Conservation (phyloP, 1,284 basidiomycete species). For the Apiotrichum sp. region DNA sequence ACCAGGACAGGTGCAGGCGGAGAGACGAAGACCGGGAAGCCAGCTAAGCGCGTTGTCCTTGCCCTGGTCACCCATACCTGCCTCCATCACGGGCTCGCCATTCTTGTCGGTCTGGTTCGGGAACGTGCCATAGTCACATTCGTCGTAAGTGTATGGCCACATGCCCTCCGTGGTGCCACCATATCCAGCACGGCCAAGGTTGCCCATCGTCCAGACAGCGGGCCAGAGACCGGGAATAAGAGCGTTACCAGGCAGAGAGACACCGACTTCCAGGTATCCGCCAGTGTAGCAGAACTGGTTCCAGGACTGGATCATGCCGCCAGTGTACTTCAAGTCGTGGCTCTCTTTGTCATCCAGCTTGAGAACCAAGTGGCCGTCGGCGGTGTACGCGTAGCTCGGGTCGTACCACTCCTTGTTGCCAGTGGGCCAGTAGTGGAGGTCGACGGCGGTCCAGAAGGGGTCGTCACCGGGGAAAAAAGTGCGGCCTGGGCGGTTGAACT, state of each 20-base stretch:
- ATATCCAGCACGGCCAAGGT: constrained; percentile 58
- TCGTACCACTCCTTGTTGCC: constrained; percentile 55
- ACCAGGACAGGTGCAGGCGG: constrained; percentile 51
- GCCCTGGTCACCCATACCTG: constrained; percentile 34
- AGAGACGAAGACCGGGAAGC: constrained; percentile 53
- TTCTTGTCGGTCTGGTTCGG: constrained; percentile 49
- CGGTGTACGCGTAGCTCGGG: constrained; percentile 72
- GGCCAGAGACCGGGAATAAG: constrained; percentile 60
- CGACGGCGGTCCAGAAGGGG: constrained; percentile 50
- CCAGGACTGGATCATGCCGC: constrained; percentile 59
- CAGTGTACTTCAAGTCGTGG: constrained; percentile 71
- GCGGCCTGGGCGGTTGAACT: constrained; percentile 66
- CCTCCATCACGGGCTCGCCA: constrained; percentile 17
- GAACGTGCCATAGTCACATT: constrained; percentile 77
- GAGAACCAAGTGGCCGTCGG: constrained; percentile 73
- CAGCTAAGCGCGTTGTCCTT: constrained; percentile 30
- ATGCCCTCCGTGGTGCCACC: constrained; percentile 49
- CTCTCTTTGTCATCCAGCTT: constrained; percentile 61
- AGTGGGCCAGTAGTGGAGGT: constrained; percentile 53
- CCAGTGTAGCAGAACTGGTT: constrained; percentile 48
- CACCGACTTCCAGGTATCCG: constrained; percentile 51
- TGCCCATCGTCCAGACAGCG: constrained; percentile 85
- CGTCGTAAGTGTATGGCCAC: constrained; percentile 57
- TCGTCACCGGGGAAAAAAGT: constrained; percentile 52
- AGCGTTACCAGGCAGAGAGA: constrained; percentile 69